phyloP scores from a whole-genome alignment of 169 alveolate genomes.

The Cryptosporidium tyzzeri region DNA sequence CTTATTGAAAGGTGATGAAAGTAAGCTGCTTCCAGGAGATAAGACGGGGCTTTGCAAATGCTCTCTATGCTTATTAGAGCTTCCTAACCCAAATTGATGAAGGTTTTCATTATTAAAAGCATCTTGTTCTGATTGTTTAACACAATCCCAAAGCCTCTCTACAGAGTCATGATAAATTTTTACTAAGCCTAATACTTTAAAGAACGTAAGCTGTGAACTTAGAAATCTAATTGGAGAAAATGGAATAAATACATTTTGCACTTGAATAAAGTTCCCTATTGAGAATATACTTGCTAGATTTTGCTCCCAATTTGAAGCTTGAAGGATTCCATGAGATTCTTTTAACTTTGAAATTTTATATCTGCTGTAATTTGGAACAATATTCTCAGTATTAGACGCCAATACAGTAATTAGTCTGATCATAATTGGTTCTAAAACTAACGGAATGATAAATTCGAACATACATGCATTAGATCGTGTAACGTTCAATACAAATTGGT shows the following conservation, averaged over 20 bases:
- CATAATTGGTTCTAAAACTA: constrained; percentile 53
- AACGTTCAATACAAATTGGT: neutral
- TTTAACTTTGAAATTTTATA: constrained; percentile 1
- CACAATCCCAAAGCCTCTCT: constrained; percentile 4
- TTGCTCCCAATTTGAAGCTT: constrained; percentile 47
- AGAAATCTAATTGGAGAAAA: constrained; percentile 31
- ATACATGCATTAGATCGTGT: constrained; percentile 52
- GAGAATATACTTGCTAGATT: constrained; percentile 3
- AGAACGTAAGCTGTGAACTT: constrained; percentile 43
- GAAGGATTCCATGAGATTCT: neutral
- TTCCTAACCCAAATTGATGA: neutral
- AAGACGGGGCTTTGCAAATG: constrained; percentile 3
- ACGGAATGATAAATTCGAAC: constrained; percentile 48
- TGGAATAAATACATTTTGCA: constrained; percentile 13
- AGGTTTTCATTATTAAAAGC: constrained; percentile 1
- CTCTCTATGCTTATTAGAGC: neutral
- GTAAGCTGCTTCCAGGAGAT: constrained; percentile 23
- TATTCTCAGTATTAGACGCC: constrained; percentile 20
- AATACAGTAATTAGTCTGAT: constrained; percentile 44
- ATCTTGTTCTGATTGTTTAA: constrained; percentile 4
- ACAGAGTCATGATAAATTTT: constrained; percentile 13
- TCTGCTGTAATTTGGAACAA: constrained; percentile 35
- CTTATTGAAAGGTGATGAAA: neutral
- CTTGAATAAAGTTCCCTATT: constrained; percentile 7
- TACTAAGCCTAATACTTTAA: constrained; percentile 7